phyloP scores from a whole-genome alignment of 2,329 filamentous ascomycete genomes.

The Aspergillus clavatus region DNA sequence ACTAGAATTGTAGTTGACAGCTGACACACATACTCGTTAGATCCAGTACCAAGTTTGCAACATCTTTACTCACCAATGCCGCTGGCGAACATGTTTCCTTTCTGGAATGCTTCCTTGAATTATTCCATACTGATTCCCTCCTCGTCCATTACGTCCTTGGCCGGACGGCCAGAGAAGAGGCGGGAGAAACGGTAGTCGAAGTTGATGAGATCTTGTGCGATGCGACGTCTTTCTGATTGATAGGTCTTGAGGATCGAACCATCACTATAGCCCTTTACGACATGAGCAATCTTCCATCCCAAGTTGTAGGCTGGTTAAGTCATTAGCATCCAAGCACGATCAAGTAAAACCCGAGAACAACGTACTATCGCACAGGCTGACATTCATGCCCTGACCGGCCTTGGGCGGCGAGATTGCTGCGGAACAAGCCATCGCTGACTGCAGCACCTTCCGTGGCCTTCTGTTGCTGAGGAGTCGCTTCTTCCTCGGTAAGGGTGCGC shows the following conservation, averaged over 20 bases:
- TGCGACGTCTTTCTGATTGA: constrained; percentile 50
- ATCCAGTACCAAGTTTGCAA: too few relatives aligned
- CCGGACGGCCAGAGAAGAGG: constrained; percentile 55
- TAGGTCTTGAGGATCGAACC: constrained; percentile 49
- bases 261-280: constrained; percentile 41
- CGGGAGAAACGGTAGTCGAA: constrained; percentile 57
- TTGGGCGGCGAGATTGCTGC: constrained; percentile 50
- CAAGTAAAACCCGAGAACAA: background rate
- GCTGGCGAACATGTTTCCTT: constrained; percentile 57
- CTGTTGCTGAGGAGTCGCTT: constrained; percentile 49
- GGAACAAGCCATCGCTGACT: constrained; percentile 52
- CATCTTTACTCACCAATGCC: constrained; percentile 40
- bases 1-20: constrained; percentile 56
- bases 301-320: constrained; percentile 46
- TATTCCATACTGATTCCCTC: constrained; percentile 58
- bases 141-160: constrained; percentile 56
- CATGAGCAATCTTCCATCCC: constrained; percentile 53
- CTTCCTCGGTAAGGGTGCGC: constrained; percentile 54
- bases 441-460: constrained; percentile 27
- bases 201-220: constrained; percentile 62
- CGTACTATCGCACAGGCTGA: constrained; percentile 60
- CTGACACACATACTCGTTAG: constrained; percentile 17
- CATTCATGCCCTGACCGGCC: constrained; percentile 63
- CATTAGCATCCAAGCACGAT: background rate
- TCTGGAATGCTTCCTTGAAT: constrained; percentile 58